A percentile compares a stretch with the other conserved stretches of the same genome.
Conservation (phyloP, 1,284 basidiomycete genomes). For the Agroathelia rolfsii region DNA sequence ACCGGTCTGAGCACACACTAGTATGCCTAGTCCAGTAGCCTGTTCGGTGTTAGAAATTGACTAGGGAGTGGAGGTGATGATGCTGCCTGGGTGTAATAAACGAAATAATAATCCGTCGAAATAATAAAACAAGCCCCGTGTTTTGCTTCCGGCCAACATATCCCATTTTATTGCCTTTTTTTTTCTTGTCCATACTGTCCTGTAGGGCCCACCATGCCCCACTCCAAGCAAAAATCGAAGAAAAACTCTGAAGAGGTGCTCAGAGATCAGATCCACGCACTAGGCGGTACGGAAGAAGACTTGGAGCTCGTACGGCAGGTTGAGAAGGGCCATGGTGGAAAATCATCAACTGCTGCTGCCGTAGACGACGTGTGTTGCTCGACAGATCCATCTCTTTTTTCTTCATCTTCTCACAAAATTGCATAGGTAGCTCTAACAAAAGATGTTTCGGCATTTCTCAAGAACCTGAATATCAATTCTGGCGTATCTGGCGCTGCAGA, state of each 20-base stretch:
- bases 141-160: no score
- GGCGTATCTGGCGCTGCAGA: conserved; percentile 21
- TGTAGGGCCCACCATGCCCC: no score
- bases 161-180: no score
- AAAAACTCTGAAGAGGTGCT: conserved; percentile 13
- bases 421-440: conserved; percentile 34
- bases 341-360: conserved; percentile 11
- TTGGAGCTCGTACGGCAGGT: conserved; percentile 23
- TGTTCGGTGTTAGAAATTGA: no score
- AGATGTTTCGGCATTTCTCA: conserved; percentile 52
- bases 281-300: conserved; percentile 25
- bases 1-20: no score
- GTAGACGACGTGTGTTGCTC: conserved; percentile 22
- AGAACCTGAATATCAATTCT: conserved; percentile 37
- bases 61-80: no score
- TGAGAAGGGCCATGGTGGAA: conserved; percentile 17
- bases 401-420: background rate
- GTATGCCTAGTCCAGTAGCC: no score
- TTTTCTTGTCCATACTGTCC: no score
- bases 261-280: conserved; percentile 19
- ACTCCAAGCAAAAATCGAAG: conserved; percentile 13
- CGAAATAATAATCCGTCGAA: no score
- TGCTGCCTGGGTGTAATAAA: no score
- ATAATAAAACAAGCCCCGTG: no score
- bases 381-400: no score